Evolutionary conservation across 495 filamentous ascomycete genomes (phyloP).

Genomic region (Xylaria castorea): DNA sequence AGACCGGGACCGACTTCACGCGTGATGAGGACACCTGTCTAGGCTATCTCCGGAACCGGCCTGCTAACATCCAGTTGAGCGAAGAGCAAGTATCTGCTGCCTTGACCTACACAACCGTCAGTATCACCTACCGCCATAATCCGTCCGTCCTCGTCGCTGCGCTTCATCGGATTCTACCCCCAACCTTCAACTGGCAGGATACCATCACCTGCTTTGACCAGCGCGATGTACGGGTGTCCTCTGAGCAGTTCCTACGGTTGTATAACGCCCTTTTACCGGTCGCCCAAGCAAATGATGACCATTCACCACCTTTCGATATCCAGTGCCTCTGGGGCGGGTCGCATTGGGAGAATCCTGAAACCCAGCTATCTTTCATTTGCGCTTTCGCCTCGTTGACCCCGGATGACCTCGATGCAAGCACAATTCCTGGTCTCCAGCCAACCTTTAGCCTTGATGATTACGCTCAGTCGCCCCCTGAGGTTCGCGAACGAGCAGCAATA

Average conservation of each 20-base stretch:
- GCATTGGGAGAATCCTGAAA: slow-evolving; percentile 81
- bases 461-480: slow-evolving; percentile 69
- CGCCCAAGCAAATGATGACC: slow-evolving; percentile 58
- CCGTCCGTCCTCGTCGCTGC: slow-evolving; percentile 72
- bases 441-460: slow-evolving; percentile 82
- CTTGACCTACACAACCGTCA: slow-evolving; percentile 76
- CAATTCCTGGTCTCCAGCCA: slow-evolving; percentile 78
- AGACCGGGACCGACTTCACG: slow-evolving; percentile 68
- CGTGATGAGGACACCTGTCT: slow-evolving; percentile 56
- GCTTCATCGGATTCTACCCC: slow-evolving; percentile 51
- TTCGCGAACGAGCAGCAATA: slow-evolving; percentile 72
- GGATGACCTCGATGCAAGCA: slow-evolving; percentile 78
- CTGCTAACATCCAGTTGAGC: slow-evolving; percentile 70
- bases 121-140: slow-evolving; percentile 75
- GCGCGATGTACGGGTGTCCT: slow-evolving; percentile 73
- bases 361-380: slow-evolving; percentile 88
- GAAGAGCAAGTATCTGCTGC: slow-evolving; percentile 84
- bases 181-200: slow-evolving; percentile 80
- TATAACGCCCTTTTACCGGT: slow-evolving; percentile 76
- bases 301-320: slow-evolving; percentile 64
- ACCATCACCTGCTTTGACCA: slow-evolving; percentile 86
- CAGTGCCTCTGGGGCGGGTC: slow-evolving; percentile 86
- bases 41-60: slow-evolving; percentile 66
- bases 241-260: slow-evolving; percentile 78
- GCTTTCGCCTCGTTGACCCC: slow-evolving; percentile 74